Evolutionary conservation across 2,329 filamentous ascomycete genomes (phyloP).

Genomic region (Septoria petroselini): DNA sequence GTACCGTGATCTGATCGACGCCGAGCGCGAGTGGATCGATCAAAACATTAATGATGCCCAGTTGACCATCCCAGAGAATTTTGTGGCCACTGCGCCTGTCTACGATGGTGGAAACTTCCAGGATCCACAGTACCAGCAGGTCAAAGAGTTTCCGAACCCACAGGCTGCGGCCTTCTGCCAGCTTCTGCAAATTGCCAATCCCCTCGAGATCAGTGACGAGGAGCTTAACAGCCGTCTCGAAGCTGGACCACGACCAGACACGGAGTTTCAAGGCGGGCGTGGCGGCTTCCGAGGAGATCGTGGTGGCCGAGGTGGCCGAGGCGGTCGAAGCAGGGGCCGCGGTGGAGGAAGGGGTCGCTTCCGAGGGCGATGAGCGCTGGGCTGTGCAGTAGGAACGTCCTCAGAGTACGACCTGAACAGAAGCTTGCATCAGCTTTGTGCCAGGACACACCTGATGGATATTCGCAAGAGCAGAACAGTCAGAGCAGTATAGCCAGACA

Average conservation of each 20-base stretch:
- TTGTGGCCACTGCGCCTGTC: constrained; percentile 69
- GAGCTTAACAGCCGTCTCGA: constrained; percentile 61
- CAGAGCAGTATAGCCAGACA: not conserved
- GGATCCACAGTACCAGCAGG: constrained; percentile 30
- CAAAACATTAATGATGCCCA: constrained; percentile 57
- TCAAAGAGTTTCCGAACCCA: constrained; percentile 75
- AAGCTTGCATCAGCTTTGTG: too few relatives aligned
- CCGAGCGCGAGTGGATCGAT: constrained; percentile 75
- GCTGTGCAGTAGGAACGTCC: constrained; percentile 3
- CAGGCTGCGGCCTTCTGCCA: constrained; percentile 82
- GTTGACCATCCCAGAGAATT: constrained; percentile 73
- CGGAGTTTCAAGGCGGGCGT: constrained; percentile 26
- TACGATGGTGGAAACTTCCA: constrained; percentile 49
- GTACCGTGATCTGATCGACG: constrained; percentile 58
- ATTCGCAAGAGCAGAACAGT: not conserved
- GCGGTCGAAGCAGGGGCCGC: constrained; percentile 10
- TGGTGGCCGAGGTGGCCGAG: constrained; percentile 24
- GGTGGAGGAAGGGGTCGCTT: constrained; percentile 23
- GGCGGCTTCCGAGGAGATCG: constrained; percentile 30
- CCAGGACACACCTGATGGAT: too few relatives aligned
- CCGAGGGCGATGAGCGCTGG: constrained; percentile 14
- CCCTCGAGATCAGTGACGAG: constrained; percentile 69
- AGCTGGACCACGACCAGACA: constrained; percentile 54
- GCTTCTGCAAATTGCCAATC: constrained; percentile 71
- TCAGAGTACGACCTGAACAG: too few relatives aligned